Conservation (phyloP, 225 moss, liverwort and hornwort genomes). For the Ulota crispa region DNA sequence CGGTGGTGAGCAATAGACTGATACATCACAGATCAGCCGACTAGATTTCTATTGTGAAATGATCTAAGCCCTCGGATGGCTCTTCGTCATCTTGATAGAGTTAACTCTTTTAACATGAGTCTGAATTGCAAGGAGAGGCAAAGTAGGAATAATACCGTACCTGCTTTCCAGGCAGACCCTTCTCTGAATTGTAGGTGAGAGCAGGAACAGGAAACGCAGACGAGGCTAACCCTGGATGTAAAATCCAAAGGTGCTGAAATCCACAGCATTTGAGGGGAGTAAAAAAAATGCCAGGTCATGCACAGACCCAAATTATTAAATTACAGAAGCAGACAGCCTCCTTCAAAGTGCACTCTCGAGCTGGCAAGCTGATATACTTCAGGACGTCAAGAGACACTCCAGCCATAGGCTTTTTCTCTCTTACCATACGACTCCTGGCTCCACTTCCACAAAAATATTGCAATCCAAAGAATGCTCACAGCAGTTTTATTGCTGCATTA, state of each 20-base stretch:
- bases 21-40: conserved; percentile 5
- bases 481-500: conserved; percentile 43
- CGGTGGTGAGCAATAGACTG: conserved; percentile 12
- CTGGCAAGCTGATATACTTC: conserved; percentile 24
- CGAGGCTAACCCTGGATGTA: conserved; percentile 14
- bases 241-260: conserved; percentile 27
- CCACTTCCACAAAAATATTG: conserved; percentile 43
- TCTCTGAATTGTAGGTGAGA: conserved; percentile 20
- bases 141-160: conserved; percentile 31
- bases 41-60: conserved; percentile 29
- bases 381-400: conserved; percentile 14
- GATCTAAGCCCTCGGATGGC: conserved; percentile 30
- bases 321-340: conserved; percentile 9
- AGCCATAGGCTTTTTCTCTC: neutral
- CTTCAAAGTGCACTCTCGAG: conserved; percentile 24
- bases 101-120: conserved; percentile 16
- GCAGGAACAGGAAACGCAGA: conserved; percentile 27
- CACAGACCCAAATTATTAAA: conserved; percentile 31
- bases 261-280: conserved; percentile 20
- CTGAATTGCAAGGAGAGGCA: conserved; percentile 43
- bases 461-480: conserved; percentile 42
- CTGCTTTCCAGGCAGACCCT: conserved; percentile 37
- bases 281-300: conserved; percentile 27
- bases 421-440: conserved; percentile 22
- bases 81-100: conserved; percentile 28